Conservation (phyloP, 331 rosid genomes). For the Acacia concinna region DNA sequence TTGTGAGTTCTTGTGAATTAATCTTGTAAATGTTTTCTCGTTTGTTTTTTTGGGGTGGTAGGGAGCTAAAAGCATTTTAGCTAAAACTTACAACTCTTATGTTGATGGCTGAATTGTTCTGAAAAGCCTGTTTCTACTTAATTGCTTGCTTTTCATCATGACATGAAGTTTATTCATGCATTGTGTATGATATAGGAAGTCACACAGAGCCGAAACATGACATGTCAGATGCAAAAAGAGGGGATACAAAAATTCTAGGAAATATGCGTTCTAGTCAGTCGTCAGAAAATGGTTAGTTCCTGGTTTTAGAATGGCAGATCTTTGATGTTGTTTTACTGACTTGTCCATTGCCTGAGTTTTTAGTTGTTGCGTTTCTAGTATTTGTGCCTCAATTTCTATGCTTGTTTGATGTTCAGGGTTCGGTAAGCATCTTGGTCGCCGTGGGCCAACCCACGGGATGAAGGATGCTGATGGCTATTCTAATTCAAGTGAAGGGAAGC, state of each 20-base stretch:
- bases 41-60: neutral
- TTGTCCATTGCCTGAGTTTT: neutral
- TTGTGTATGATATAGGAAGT: conserved; percentile 35
- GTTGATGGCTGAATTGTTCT: neutral
- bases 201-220: conserved; percentile 40
- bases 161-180: conserved; percentile 4
- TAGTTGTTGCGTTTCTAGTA: neutral
- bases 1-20: conserved; percentile 6
- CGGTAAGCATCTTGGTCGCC: conserved; percentile 56
- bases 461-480: conserved; percentile 54
- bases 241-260: conserved; percentile 45
- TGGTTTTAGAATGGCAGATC: conserved; percentile 20
- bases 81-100: neutral
- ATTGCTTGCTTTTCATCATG: neutral
- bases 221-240: conserved; percentile 36
- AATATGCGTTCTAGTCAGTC: conserved; percentile 41
- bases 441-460: conserved; percentile 46
- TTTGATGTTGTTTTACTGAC: neutral
- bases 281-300: conserved; percentile 57
- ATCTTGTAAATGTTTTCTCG: neutral
- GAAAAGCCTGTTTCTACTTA: conserved; percentile 19
- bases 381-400: conserved; percentile 15
- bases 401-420: conserved; percentile 38
- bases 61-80: neutral
- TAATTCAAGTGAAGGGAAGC: conserved; percentile 53